Evolutionary conservation across 2,329 filamentous ascomycete genomes (phyloP), one percentile per base, ranked within the genome.

Genomic region (Myriosclerotinia scirpicola): DNA sequence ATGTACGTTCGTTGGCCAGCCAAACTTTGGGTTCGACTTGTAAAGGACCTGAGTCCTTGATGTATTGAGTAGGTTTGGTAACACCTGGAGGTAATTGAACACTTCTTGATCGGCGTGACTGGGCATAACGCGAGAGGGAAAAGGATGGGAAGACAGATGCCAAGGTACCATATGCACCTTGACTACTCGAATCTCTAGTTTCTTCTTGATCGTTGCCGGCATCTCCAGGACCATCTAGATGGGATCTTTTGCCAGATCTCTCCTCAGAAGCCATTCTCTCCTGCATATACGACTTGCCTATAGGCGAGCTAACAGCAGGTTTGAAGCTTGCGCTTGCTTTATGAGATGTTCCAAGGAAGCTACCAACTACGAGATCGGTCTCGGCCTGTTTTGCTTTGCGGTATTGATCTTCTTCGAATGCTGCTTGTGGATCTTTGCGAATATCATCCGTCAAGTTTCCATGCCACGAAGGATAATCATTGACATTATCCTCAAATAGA

Each of bases 11-110:
- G 79, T 99, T 99, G 65, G 95, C 95, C 67, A 99, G 88, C 94
- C 95, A 99, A 40, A 99, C 94, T 80, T 99, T 99, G 69, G 92
- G 93, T 80, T 99, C 95, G 67, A 99, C 92, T 76, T 93, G 90
- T 71, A 98, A 85, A 46, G 93, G 91, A 3, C 95, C 94, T 44
- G 90, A 86, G 79, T 99, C 96, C 81, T 99, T 99, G 82, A 99
- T 91, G 88, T 94, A 96, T 71, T 87, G 84, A 11, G 85, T 87
- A 1, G 95, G 95, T 75, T 96, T 88, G 30, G 86, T 86, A n/a
- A 99, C 92, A 42, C 95, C 95, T 36, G 93, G 90, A 0, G 95
- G 95, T 3, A 98, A 82, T 63, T 83, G 79, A 15, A 81, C 80
- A 61, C 79, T 79, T 38, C 80, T 79, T 72, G 82, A 78, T 55